Percentiles rank a stretch among this genome's conserved stretches.
Conservation (phyloP, 2,329 filamentous ascomycete genomes). For the Botrytis sinoallii region DNA sequence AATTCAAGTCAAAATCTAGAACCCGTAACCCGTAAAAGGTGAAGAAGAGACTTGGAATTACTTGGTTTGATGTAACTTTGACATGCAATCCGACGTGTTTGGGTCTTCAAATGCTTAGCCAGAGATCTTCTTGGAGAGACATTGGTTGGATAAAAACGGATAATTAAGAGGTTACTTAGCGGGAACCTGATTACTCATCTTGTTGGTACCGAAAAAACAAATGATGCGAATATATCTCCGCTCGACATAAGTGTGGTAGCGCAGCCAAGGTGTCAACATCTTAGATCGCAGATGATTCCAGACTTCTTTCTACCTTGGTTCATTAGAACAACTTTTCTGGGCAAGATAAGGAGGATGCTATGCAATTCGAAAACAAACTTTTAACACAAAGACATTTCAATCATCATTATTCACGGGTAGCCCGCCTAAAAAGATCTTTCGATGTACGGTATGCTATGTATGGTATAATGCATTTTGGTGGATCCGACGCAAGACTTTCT, state of each 20-base stretch:
- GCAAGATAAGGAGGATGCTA: neutral
- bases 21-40: neutral
- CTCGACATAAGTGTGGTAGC: neutral
- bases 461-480: neutral
- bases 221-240: constrained; percentile 9
- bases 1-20: neutral
- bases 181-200: neutral
- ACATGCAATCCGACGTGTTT: neutral
- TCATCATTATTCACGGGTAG: neutral
- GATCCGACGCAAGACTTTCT: neutral
- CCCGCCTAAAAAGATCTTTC: neutral
- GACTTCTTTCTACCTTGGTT: neutral
- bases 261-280: neutral
- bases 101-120: neutral
- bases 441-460: neutral
- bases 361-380: too few species aligned
- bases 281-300: constrained; percentile 1
- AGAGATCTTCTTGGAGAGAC: neutral
- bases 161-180: neutral
- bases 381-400: too few species aligned
- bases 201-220: neutral
- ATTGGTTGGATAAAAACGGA: neutral
- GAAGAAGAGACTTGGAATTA: neutral
- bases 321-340: neutral
- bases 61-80: neutral